Evolutionary conservation across 2,329 filamentous ascomycete species (phyloP), one percentile per base, ranked within the genome.

Genomic region (Cladosporium sp.): DNA sequence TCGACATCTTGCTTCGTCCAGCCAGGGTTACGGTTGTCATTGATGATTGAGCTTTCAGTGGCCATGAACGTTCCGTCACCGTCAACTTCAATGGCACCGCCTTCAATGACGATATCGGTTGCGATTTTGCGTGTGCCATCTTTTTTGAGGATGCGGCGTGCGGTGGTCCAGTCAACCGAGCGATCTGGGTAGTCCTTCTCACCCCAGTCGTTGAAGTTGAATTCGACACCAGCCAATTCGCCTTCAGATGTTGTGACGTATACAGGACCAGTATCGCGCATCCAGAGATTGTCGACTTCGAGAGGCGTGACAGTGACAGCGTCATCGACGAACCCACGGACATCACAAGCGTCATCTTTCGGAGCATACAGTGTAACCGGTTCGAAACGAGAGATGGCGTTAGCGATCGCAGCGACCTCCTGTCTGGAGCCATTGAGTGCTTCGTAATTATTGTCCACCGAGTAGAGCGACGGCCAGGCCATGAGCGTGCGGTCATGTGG

Each of bases 181-280:
- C 51, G 40, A 25, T 63, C 61, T 7, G 57, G 36, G 28, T 63
- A 47, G 38, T 57, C 47, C 43, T 65, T 63, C 17, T 60, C 25
- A 17, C 63, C 63, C 63, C 61, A 63, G 30, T 60, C 45, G n/a
- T 63, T 65, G 54, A 57, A 65, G 30, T 58, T 62, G 20, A 63
- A 43, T 12, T 63, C 36, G n/a, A 63, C 51, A 30, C 61, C 63
- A 30, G 59, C 63, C 11, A 61, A 28, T 12, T 54, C 30, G 40
- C 59, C 57, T 14, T 34, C 30, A 22, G 37, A 51, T 14, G 30
- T 51, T 7, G 37, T 55, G 4, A 64, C 60, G 43, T 59, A 65
- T 15, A 62, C 43, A 19, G 63, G 63, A n/a, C 60, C 63, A 19
- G 59, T 61, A 34, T 65, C 61, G 42, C 63, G 40, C 20, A 62